Evolutionary conservation across 2,329 filamentous ascomycete genomes (phyloP), one percentile per base, ranked within the genome.

Genomic region (Endocalyx cinctus): DNA sequence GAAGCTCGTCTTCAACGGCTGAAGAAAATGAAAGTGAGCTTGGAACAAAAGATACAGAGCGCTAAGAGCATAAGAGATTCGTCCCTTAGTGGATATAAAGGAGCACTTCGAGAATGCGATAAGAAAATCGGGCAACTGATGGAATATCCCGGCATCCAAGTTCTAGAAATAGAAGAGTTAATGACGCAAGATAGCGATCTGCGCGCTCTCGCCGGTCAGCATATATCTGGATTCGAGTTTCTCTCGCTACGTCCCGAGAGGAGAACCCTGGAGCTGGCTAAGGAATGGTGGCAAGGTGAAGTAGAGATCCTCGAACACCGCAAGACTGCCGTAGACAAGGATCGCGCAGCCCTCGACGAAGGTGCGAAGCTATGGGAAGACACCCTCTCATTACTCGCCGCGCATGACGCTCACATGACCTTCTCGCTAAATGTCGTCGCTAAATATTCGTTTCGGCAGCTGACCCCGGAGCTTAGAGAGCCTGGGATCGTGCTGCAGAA

Each of bases 241-340:
- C 52, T 81, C 22, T 64, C 67, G 3, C 62, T 87, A 6, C 73
- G 77, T 1, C 70, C 77, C 0, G 76, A 82, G 45, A 70, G 82
- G 13, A 68, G 84, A 29, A 88, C 83, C 0, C 54, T 81, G 2
- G 75, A 76, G 11, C 81, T 88, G 79, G 84, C 83, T 0, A 75
- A 69, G 38, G 71, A 79, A 11, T 84, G 83, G 70, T 88, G 82
- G 78, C 69, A 75, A 34, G 70, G 72, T 5, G 82, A 88, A 45
- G 64, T 80, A 2, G 60, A 60, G 1, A 59, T 74, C 0, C 61
- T 84, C 3, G 63, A 78, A 31, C 61, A 64, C 27, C 72, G 73
- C 37, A 76, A 74, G 41, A 50, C 60, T 7, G 67, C 72, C 17
- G 74, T 82, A 2, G 69, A 79, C 18, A 67, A 66, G 28, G 84